Evolutionary conservation across 352 stramenopile genomes (phyloP).

Genomic region (Phytophthora niederhauseri): DNA sequence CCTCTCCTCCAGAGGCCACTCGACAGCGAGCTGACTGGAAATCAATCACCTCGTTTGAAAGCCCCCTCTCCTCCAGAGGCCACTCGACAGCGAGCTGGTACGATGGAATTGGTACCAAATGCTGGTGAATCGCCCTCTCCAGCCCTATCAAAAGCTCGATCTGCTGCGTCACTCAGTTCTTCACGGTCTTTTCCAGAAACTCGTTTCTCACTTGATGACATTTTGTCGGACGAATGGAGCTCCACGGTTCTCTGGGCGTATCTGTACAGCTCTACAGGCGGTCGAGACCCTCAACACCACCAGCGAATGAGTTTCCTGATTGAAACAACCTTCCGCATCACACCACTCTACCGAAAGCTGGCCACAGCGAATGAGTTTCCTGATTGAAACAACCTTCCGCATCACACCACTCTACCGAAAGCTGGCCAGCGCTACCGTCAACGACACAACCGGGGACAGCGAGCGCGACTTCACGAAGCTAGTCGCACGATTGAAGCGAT

Average conservation of each 20-base stretch:
- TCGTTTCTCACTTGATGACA: constrained; percentile 49
- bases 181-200: constrained; percentile 7
- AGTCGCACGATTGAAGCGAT: constrained; percentile 5
- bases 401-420: constrained; percentile 46
- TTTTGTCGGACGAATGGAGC: constrained; percentile 70
- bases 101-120: background rate
- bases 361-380: constrained; percentile 57
- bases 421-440: constrained; percentile 5
- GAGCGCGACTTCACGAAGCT: constrained; percentile 9
- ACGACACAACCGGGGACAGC: constrained; percentile 5
- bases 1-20: background rate
- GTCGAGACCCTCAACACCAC: constrained; percentile 40
- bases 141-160: constrained; percentile 16
- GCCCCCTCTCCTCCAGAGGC: background rate
- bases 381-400: constrained; percentile 62
- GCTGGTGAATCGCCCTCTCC: background rate
- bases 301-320: constrained; percentile 67
- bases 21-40: constrained; percentile 18
- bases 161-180: constrained; percentile 9
- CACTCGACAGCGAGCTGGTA: constrained; percentile 23
- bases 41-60: background rate
- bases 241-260: constrained; percentile 78
- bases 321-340: constrained; percentile 57
- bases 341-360: constrained; percentile 37
- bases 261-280: constrained; percentile 51